Percentiles rank a stretch among this genome's conserved stretches.
Evolutionary conservation across 208 protist genomes (phyloP).

Genomic region (Naegleria lovaniensis): DNA sequence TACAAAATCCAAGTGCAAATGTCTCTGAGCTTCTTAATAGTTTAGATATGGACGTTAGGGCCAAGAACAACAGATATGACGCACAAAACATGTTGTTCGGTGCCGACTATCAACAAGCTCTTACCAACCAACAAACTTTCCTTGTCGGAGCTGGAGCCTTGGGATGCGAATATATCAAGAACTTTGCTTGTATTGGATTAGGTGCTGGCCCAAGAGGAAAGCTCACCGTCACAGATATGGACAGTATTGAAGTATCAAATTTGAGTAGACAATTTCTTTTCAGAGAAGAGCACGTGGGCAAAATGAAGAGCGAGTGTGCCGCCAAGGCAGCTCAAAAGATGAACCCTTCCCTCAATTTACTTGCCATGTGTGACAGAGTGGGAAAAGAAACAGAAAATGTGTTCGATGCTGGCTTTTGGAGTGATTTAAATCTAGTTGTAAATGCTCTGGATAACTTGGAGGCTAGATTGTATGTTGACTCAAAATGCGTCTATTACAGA

Average conservation of each 20-base stretch:
- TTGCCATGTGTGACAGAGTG: constrained; percentile 39
- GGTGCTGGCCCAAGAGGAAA: constrained; percentile 32
- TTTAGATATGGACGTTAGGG: no score
- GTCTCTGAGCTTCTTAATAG: neutral
- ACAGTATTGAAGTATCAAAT: constrained; percentile 58
- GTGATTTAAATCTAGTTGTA: constrained; percentile 23
- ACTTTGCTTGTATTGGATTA: constrained; percentile 55
- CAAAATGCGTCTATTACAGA: constrained; percentile 41
- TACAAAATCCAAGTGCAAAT: neutral
- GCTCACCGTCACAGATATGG: constrained; percentile 53
- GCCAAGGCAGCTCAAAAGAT: constrained; percentile 32
- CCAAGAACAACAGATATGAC: constrained; percentile 38
- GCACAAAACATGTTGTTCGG: constrained; percentile 50
- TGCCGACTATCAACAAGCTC: constrained; percentile 38
- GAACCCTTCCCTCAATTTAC: constrained; percentile 39
- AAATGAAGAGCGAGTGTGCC: constrained; percentile 40
- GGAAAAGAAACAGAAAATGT: constrained; percentile 53
- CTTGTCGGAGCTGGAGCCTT: constrained; percentile 54
- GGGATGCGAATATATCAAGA: constrained; percentile 58
- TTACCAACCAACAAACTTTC: constrained; percentile 45
- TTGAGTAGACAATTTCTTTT: constrained; percentile 61
- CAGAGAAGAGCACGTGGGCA: constrained; percentile 46
- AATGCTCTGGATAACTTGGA: constrained; percentile 67
- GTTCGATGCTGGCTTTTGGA: constrained; percentile 52
- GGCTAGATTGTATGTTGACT: constrained; percentile 53